phyloP scores from a whole-genome alignment of 1,139 yeast genomes.

The Protomyces arabidopsidicola region DNA sequence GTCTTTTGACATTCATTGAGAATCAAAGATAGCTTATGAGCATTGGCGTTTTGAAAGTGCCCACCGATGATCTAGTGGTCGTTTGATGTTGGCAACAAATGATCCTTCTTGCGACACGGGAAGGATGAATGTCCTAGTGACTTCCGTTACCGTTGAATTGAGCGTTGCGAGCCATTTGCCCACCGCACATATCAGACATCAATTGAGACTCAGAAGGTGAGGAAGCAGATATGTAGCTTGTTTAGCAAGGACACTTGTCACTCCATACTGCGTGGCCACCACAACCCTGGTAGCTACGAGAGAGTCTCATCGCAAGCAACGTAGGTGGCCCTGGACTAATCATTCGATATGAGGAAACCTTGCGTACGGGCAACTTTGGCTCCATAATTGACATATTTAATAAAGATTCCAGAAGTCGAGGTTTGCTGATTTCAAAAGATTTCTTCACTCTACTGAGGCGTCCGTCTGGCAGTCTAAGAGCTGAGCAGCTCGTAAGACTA shows the following conservation, averaged over 20 bases:
- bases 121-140: not conserved
- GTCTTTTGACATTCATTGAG: conserved; percentile 53
- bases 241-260: not conserved
- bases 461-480: too few species aligned
- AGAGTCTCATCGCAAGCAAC: not conserved
- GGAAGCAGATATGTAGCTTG: not conserved
- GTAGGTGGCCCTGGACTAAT: not conserved
- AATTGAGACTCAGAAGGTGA: not conserved
- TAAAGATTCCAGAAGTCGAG: too few species aligned
- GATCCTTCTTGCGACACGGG: not conserved
- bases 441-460: not conserved
- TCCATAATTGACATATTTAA: not conserved
- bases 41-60: not conserved
- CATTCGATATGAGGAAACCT: not conserved
- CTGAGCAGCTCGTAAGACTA: not conserved
- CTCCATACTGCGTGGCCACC: not conserved
- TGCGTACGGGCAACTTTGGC: not conserved
- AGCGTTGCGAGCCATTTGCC: not conserved
- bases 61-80: not conserved
- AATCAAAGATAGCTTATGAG: not conserved
- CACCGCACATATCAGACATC: not conserved
- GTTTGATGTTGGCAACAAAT: not conserved
- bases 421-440: not conserved
- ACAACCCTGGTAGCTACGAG: not conserved
- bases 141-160: not conserved